phyloP scores from a whole-genome alignment of 192 early-diverging fungal genomes.

The Rhizophagus prolifer region DNA sequence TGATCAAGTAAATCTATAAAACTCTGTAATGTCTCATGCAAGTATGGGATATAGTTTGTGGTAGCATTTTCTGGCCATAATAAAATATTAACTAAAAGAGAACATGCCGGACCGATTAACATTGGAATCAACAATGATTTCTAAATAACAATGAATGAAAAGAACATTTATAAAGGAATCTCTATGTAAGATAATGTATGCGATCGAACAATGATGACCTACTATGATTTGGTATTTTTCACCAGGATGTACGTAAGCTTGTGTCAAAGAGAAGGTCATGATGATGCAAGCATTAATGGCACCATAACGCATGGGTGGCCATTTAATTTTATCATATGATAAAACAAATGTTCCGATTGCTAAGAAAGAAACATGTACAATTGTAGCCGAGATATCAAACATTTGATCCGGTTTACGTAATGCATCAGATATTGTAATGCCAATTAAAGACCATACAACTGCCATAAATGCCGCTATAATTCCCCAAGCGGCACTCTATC shows the following conservation, averaged over 20 bases:
- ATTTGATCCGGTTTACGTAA: neutral
- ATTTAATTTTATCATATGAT: conserved; percentile 28
- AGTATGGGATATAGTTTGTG: conserved; percentile 18
- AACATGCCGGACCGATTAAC: conserved; percentile 12
- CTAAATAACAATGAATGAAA: neutral
- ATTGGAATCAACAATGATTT: conserved; percentile 13
- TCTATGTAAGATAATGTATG: neutral
- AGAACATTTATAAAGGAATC: too few species aligned
- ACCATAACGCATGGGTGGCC: conserved; percentile 21
- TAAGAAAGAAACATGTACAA: neutral
- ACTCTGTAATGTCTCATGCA: conserved; percentile 13
- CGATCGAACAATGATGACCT: neutral
- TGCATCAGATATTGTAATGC: neutral
- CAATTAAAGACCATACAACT: neutral
- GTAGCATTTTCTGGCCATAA: conserved; percentile 27
- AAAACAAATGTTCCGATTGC: conserved; percentile 20
- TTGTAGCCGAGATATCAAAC: neutral
- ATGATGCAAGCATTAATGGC: conserved; percentile 9
- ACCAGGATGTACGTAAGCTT: neutral
- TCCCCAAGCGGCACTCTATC: conserved; percentile 21
- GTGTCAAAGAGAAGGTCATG: conserved; percentile 2
- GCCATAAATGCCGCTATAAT: neutral
- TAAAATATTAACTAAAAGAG: neutral
- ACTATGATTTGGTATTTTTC: neutral
- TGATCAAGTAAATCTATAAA: conserved; percentile 25